phyloP scores from a whole-genome alignment of 495 filamentous ascomycete genomes.

The Tuber melanosporum region DNA sequence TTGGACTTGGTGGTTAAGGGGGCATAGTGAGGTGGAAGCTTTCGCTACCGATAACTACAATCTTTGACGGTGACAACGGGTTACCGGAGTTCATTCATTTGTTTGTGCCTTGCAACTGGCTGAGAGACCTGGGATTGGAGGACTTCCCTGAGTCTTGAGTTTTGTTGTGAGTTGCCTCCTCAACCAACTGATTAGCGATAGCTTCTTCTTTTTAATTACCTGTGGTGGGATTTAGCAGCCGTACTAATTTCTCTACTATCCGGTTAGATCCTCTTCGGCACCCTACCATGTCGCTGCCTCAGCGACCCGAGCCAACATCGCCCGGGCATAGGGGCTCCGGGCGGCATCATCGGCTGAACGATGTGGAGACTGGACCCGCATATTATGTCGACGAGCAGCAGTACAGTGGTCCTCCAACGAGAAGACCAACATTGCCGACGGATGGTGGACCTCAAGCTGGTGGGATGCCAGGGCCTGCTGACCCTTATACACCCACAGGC shows the following conservation, averaged over 20 bases:
- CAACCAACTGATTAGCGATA: not conserved
- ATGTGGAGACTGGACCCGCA: constrained; percentile 17
- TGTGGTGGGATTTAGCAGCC: not conserved
- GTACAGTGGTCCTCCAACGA: constrained; percentile 43
- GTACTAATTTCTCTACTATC: constrained; percentile 7
- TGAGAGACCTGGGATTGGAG: constrained; percentile 18
- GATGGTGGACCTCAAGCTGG: constrained; percentile 44
- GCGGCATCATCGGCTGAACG: constrained; percentile 8
- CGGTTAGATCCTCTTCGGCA: constrained; percentile 7
- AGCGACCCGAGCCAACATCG: constrained; percentile 29
- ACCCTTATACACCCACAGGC: constrained; percentile 39
- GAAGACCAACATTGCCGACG: constrained; percentile 36
- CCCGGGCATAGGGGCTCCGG: constrained; percentile 20
- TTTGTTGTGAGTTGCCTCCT: constrained; percentile 11
- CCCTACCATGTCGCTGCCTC: constrained; percentile 28
- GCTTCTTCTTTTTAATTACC: constrained; percentile 8
- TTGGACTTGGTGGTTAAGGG: not conserved
- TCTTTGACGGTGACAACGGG: constrained; percentile 3
- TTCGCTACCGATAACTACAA: constrained; percentile 7
- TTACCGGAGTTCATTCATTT: constrained; percentile 13
- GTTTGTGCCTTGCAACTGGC: not conserved
- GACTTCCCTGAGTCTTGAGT: constrained; percentile 27
- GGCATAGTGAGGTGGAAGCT: constrained; percentile 2
- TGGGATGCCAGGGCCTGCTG: constrained; percentile 27
- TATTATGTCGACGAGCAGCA: constrained; percentile 44